Base-by-base conservation (phyloP, 306 rosid genomes). In the Glycine soja region DNA sequence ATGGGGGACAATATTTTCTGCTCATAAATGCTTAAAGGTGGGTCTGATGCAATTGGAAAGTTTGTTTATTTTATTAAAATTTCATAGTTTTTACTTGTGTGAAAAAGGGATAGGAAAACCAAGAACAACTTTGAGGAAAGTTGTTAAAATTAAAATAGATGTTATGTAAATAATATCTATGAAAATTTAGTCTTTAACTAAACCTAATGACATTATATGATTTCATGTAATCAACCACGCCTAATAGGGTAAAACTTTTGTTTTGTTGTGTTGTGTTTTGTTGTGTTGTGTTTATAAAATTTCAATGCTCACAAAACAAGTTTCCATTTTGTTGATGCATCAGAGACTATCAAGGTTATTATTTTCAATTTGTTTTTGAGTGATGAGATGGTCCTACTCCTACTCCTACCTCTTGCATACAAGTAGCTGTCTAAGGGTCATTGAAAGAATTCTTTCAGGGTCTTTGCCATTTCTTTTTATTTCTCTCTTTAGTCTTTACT, bases 21-120 rank as follows among this genome's bases (percentile, higher is more conserved):
- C 75, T 6, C 82, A 83, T 69, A 79, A 85, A 83, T 62, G 87
- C 70, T 53, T 45, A 82, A 76, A 86, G 59, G 85, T 80, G 90
- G 86, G 85, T 62, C 80, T 81, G 73, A 72, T 80, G 86, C 72
- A 68, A 78, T 64, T 80, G 82, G 87, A 73, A 83, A 85, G 78
- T 80, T 59, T 67, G 70, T 59, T 12, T 38, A 61, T 24, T 32
- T 61, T 10, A 11, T 8, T 6, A 32, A 63, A 63, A 6, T 38
- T 63, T 36, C 67, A 30, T 4, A 10, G 67, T 5, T 30, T 59
- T 30, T 30, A 11, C 9, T 10, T 5, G 2, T 30, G 42, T 53
- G 30, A 34, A 61, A 61, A 61, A 7, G 65, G 6, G 43, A 38
- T 38, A 38, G 43, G 43, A 30, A 10, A 3, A 24, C 10, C 2